These are phyloP conservation scores for Ustilago cynodontis DNA, from an alignment of 1,284 basidiomycete genomes.

Conservation along the genomic window DNA sequence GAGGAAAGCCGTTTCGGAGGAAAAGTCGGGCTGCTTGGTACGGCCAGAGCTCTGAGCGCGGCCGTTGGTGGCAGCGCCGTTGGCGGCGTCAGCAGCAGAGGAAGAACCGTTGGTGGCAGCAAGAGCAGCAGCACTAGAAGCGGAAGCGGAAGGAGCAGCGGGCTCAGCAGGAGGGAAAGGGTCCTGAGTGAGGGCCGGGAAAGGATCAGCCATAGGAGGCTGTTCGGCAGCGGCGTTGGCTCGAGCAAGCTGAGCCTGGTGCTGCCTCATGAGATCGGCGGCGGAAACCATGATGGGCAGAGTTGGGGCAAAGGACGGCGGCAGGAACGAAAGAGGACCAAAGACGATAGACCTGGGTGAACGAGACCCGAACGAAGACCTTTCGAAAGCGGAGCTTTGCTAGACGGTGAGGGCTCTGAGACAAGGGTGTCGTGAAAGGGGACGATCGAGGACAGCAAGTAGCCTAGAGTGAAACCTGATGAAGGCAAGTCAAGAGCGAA, in stretches of 20 bases:
- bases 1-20: slow-evolving; percentile 69
- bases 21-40: slow-evolving; percentile 51
- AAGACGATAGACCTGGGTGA: slow-evolving; percentile 48
- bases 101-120: slow-evolving; percentile 19
- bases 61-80: slow-evolving; percentile 28
- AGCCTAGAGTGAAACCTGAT: slow-evolving; percentile 4
- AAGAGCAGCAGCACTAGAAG: slow-evolving; percentile 10
- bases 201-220: slow-evolving; percentile 60
- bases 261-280: slow-evolving; percentile 64
- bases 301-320: slow-evolving; percentile 29
- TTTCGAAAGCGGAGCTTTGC: slow-evolving; percentile 2
- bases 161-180: slow-evolving; percentile 53
- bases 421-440: not conserved
- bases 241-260: slow-evolving; percentile 34
- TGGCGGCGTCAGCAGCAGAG: not conserved
- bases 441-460: not conserved
- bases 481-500: not conserved
- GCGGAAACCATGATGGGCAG: slow-evolving; percentile 56
- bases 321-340: slow-evolving; percentile 46
- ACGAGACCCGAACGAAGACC: slow-evolving; percentile 15
- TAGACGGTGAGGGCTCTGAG: not conserved
- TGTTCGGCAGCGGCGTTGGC: slow-evolving; percentile 50
- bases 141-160: slow-evolving; percentile 19
- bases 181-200: slow-evolving; percentile 63
- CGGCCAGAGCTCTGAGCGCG: slow-evolving; percentile 34